Percentiles rank a stretch among this genome's conserved stretches.
Evolutionary conservation across 2,329 filamentous ascomycete species (phyloP).

Genomic region (Xylaria polymorpha): DNA sequence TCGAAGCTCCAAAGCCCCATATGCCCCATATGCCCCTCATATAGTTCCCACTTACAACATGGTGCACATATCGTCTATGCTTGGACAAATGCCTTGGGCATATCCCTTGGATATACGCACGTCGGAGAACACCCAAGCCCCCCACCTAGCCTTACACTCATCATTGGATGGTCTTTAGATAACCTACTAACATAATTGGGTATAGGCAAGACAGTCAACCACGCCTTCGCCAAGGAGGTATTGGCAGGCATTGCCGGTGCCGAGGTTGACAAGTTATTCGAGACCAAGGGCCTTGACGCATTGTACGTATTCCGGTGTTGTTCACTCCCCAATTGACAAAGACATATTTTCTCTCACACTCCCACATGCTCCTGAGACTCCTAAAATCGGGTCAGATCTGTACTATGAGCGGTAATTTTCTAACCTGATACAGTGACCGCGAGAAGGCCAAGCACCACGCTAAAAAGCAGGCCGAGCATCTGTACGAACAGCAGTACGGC

Average conservation of each 20-base stretch:
- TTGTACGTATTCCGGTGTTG: conserved; percentile 41
- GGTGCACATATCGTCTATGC: background rate
- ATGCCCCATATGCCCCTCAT: background rate
- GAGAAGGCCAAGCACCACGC: conserved; percentile 70
- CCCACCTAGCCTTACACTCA: background rate
- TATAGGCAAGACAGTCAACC: conserved; percentile 75
- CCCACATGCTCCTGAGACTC: background rate
- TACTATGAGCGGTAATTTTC: background rate
- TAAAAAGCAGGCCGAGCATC: conserved; percentile 65
- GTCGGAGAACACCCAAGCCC: no score
- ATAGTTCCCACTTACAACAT: background rate
- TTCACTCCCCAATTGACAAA: background rate
- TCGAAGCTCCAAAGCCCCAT: background rate
- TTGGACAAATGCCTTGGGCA: background rate
- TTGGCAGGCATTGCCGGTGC: conserved; percentile 77
- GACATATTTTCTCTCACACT: background rate
- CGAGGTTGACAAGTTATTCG: conserved; percentile 80
- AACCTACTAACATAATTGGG: background rate
- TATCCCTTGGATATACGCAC: background rate
- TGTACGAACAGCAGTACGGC: conserved; percentile 73
- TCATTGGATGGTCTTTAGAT: no score
- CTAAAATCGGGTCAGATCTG: background rate
- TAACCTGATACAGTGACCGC: conserved; percentile 53
- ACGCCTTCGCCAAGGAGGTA: conserved; percentile 82
- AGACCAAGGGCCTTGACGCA: conserved; percentile 74